Conservation (phyloP, 164 flowering plant genomes). For the Sedum album region DNA sequence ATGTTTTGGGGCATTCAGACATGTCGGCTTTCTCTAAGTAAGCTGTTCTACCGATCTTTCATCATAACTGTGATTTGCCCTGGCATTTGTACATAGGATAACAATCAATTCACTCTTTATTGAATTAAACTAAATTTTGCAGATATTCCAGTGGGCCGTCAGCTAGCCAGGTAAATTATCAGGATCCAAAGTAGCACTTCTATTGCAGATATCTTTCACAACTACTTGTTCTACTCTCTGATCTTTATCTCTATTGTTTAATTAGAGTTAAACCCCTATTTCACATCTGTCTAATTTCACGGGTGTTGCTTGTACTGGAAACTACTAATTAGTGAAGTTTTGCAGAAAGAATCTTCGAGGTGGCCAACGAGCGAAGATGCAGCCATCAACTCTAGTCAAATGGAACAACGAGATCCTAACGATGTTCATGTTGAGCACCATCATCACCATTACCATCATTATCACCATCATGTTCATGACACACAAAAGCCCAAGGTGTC, state of each 20-base stretch:
- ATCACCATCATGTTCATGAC: conserved; percentile 41
- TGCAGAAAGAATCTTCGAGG: conserved; percentile 25
- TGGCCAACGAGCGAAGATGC: conserved; percentile 28
- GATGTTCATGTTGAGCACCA: conserved; percentile 51
- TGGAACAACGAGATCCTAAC: conserved; percentile 25
- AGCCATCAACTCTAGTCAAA: conserved; percentile 15
- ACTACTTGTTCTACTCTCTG: not conserved
- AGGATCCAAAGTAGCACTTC: not conserved
- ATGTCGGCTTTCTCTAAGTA: conserved; percentile 78
- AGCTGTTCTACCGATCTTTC: conserved; percentile 1
- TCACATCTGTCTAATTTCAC: not conserved
- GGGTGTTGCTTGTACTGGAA: not conserved
- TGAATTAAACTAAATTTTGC: conserved; percentile 15
- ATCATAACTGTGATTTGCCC: not conserved
- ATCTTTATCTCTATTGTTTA: no score
- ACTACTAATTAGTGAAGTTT: conserved; percentile 32
- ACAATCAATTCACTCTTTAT: not conserved
- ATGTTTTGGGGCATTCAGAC: conserved; percentile 58
- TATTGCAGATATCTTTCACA: not conserved
- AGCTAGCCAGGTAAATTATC: conserved; percentile 31
- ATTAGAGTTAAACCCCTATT: no score
- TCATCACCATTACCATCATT: conserved; percentile 53
- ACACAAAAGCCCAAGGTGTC: conserved; percentile 23
- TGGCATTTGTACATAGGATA: not conserved
- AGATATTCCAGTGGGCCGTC: conserved; percentile 54